Evolutionary conservation across 495 filamentous ascomycete species (phyloP), one percentile per base, ranked within the genome.

Genomic region (Thermochaetoides thermophila): DNA sequence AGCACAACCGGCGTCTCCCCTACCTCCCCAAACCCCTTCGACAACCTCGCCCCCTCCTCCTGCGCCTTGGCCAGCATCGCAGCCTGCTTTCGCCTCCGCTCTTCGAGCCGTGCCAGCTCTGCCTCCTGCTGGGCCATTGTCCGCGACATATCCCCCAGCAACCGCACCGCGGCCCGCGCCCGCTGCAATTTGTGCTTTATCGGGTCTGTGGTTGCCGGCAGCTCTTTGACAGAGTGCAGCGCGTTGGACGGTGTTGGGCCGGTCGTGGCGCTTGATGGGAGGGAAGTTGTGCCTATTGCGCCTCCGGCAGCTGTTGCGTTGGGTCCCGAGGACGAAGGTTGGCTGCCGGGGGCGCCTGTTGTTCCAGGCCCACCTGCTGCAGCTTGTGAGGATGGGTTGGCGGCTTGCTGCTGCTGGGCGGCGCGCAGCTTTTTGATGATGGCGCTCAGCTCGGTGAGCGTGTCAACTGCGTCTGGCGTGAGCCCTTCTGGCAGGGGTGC

Each of bases 131-230:
- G 84, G 29, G 68, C 60, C 2, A 83, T 57, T n/a, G 61, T 68
- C 32, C 82, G 67, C 9, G 73, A 60, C 29, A 89, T 64, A 57
- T 91, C 84, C 9, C 81, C 80, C 40, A 95, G 59, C 33, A 57
- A 58, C 37, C 71, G 64, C 9, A 94, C 64, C 24, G 77, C 73
- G 7, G 43, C 59, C 12, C 79, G 66, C 30, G 86, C 87, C 42
- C 74, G 78, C 48, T 82, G 76, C 33, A 95, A 69, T 50, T 81
- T 78, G 54, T 83, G 74, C 47, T 76, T 81, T 39, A 97, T 59
- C 11, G 68, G 66, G 38, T 79, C 78, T 3, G 78, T 76, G 25
- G 76, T 81, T 1, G 73, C 68, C 7, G 75, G 69, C 15, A 96
- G 70, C 39, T 86, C 75, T 54, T 93, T 89, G 25, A 78, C 70